Percentiles rank a stretch among this genome's conserved stretches.
Conservation (phyloP, 352 stramenopile species). For the Pythium sp. region DNA sequence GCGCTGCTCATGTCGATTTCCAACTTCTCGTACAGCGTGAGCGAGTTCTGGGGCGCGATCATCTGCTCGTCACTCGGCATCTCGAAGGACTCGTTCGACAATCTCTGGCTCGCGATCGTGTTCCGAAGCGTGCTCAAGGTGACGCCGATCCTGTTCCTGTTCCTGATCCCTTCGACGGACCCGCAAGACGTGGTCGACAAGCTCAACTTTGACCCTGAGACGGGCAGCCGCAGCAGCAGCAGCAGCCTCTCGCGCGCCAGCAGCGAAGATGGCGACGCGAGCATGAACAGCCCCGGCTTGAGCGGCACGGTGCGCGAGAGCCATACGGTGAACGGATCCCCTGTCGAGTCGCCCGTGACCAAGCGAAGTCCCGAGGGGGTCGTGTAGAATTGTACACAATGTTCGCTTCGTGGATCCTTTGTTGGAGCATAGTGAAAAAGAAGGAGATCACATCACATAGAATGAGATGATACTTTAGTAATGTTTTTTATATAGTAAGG, state of each 20-base stretch:
- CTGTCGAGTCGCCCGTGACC: slow-evolving; percentile 14
- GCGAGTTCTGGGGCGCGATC: slow-evolving; percentile 90
- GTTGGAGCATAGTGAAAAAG: neutral
- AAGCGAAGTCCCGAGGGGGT: slow-evolving; percentile 7
- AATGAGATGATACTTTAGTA: neutral
- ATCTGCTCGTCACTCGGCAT: slow-evolving; percentile 90
- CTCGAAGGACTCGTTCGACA: slow-evolving; percentile 89
- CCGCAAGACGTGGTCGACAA: slow-evolving; percentile 75
- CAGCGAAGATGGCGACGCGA: slow-evolving; percentile 25
- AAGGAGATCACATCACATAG: neutral
- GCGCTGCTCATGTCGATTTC: slow-evolving; percentile 97
- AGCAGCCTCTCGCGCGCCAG: slow-evolving; percentile 20
- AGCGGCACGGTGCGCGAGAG: slow-evolving; percentile 39
- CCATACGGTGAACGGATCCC: slow-evolving; percentile 37
- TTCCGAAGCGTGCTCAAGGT: slow-evolving; percentile 91
- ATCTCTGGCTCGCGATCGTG: slow-evolving; percentile 89
- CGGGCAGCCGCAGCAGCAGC: slow-evolving; percentile 16
- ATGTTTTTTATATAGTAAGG: neutral
- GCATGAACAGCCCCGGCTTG: slow-evolving; percentile 14
- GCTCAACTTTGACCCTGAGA: slow-evolving; percentile 46
- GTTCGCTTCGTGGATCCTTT: neutral
- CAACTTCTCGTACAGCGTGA: slow-evolving; percentile 93
- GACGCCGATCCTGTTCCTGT: slow-evolving; percentile 89
- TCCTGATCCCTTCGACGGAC: slow-evolving; percentile 73
- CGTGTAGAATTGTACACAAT: slow-evolving; percentile 10